Conservation (phyloP, 1,139 yeast genomes). For the Debaryomycetaceae sp. region DNA sequence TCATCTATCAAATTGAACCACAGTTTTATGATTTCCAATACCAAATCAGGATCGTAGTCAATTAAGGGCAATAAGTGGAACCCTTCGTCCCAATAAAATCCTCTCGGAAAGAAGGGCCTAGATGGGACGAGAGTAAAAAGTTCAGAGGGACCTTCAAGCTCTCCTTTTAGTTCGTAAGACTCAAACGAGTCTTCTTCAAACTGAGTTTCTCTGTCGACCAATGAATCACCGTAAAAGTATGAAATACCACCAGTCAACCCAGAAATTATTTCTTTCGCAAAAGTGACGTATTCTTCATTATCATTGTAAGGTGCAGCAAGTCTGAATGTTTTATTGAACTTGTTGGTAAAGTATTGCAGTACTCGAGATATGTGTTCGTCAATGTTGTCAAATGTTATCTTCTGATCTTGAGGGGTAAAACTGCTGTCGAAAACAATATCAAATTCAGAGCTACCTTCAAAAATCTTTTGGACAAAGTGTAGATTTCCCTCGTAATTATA, state of each 20-base stretch:
- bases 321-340: slow-evolving; percentile 54
- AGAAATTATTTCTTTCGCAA: slow-evolving; percentile 77
- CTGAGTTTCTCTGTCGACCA: slow-evolving; percentile 71
- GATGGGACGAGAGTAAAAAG: slow-evolving; percentile 87
- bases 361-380: slow-evolving; percentile 34
- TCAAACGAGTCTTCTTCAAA: slow-evolving; percentile 66
- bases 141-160: slow-evolving; percentile 63
- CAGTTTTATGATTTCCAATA: slow-evolving; percentile 74
- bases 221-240: slow-evolving; percentile 81
- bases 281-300: slow-evolving; percentile 40
- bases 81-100: slow-evolving; percentile 99
- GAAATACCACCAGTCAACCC: slow-evolving; percentile 89
- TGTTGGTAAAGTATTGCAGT: slow-evolving; percentile 44
- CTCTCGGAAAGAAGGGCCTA: slow-evolving; percentile 92
- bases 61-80: slow-evolving; percentile 83
- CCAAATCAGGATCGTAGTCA: slow-evolving; percentile 81
- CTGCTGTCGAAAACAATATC: slow-evolving; percentile 60
- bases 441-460: slow-evolving; percentile 73
- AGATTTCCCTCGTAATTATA: slow-evolving; percentile 68
- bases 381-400: slow-evolving; percentile 42
- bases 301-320: slow-evolving; percentile 55
- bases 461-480: slow-evolving; percentile 75
- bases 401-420: slow-evolving; percentile 35
- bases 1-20: slow-evolving; percentile 88
- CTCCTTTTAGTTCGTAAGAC: slow-evolving; percentile 50